Base-by-base conservation (phyloP, 768 basidiomycete species). In the Lactarius vividus region DNA sequence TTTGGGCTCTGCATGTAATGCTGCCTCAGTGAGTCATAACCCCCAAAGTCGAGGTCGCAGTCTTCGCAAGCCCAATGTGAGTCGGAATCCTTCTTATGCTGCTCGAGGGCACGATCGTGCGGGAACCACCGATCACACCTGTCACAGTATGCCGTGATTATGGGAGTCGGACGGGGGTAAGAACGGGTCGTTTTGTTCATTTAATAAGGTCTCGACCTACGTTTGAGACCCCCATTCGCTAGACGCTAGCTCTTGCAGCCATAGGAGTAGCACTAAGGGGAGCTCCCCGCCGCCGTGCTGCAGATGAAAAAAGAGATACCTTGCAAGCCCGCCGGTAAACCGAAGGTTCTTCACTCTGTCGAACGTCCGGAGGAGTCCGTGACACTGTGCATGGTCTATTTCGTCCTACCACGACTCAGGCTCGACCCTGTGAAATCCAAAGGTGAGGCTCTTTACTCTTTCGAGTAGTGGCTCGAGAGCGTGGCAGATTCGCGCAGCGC, bases 41-140 rank as follows among this genome's bases (percentile, higher is more conserved):
- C 62, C 8, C 2, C 15, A 39, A 87, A 88, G 67, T 87, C 85
- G 13, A 40, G 28, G 0, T 77, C 59, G 67, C 86, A 88, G 11
- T 75, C 70, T 9, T 74, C 4, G 69, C 88, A 88, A 39, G 77
- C 39, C 66, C 82, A 65, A 65, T 88, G 87, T 18, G 3, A 64
- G 39, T 33, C 28, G 15, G 76, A 77, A 61, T 70, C 59, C 20
- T 69, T 46, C 33, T 58, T 23, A 60, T 77, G 77, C 46, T 76
- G 74, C 35, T 68, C 53, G 18, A 75, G 66, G 2, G 74, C 72
- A 15, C 46, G 59, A 6, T 68, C 20, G 46, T 58, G 56, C 18
- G n/a, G 18, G 52, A 77, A 76, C 31, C 33, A 70, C 5, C 46
- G 42, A 3, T 10, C 1, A 10, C 65, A 66, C 23, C 60, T 60